phyloP scores from a whole-genome alignment of 306 rosid species.

The Oxytropis ochrocephala region DNA sequence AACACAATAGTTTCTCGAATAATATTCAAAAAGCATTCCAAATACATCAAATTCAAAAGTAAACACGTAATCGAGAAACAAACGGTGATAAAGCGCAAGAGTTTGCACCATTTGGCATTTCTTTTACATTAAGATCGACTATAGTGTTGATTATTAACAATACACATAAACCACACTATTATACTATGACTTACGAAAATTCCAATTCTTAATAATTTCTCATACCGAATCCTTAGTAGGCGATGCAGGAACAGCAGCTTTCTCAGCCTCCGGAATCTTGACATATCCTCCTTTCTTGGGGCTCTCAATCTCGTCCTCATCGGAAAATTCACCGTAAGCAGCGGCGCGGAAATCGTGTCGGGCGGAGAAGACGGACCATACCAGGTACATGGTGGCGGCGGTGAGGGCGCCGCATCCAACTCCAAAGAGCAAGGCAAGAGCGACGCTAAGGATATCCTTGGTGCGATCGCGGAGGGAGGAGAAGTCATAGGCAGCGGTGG shows the following conservation, averaged over 20 bases:
- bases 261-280: slow-evolving; percentile 46
- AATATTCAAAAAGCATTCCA: not conserved
- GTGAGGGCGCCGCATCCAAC: slow-evolving; percentile 89
- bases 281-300: slow-evolving; percentile 66
- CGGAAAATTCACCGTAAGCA: slow-evolving; percentile 23
- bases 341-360: slow-evolving; percentile 31
- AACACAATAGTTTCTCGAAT: not conserved
- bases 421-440: slow-evolving; percentile 80
- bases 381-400: slow-evolving; percentile 82
- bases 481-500: slow-evolving; percentile 45
- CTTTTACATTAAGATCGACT: slow-evolving; percentile 13
- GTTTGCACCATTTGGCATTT: slow-evolving; percentile 17
- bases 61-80: slow-evolving; percentile 16
- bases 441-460: slow-evolving; percentile 86
- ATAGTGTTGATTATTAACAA: slow-evolving; percentile 22
- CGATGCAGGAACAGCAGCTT: slow-evolving; percentile 12
- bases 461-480: slow-evolving; percentile 85
- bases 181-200: not conserved
- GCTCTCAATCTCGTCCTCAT: slow-evolving; percentile 33
- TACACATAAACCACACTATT: slow-evolving; percentile 17
- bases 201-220: not conserved
- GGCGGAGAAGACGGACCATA: slow-evolving; percentile 55
- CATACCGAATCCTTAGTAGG: slow-evolving; percentile 37
- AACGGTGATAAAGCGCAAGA: slow-evolving; percentile 12
- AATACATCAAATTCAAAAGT: slow-evolving; percentile 19